phyloP scores from a whole-genome alignment of 768 basidiomycete genomes.

The Mycena alexandri region DNA sequence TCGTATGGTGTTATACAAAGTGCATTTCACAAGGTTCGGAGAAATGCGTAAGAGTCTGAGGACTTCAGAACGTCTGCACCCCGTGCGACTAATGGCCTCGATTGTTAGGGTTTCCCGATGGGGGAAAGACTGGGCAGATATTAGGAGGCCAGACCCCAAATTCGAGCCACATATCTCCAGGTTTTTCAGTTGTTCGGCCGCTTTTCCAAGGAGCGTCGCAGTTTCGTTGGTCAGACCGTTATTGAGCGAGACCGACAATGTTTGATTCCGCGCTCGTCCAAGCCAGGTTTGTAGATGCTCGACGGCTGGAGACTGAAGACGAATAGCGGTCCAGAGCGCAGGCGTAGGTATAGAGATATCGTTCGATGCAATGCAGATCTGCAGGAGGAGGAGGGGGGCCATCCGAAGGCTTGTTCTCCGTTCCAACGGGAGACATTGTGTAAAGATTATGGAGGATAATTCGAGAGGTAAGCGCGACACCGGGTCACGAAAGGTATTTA shows the following conservation, averaged over 20 bases:
- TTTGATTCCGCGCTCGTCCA: neutral
- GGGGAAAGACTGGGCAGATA: neutral
- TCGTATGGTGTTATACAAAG: neutral
- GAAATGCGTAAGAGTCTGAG: neutral
- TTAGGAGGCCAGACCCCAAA: neutral
- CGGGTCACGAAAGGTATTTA: conserved; percentile 3
- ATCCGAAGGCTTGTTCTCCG: neutral
- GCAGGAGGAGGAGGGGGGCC: neutral
- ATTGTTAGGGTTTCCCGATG: neutral
- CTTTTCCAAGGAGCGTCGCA: neutral
- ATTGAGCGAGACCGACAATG: neutral
- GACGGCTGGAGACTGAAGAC: neutral
- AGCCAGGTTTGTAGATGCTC: neutral
- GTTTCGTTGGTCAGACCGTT: neutral
- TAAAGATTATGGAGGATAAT: conserved; percentile 13
- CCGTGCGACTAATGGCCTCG: neutral
- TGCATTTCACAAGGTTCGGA: conserved; percentile 6
- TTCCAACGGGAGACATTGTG: neutral
- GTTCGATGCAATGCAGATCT: neutral
- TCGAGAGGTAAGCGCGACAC: conserved; percentile 7
- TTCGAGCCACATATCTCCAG: neutral
- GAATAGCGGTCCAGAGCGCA: neutral
- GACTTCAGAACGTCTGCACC: neutral
- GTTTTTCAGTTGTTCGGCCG: neutral
- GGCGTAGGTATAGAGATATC: neutral